Evolutionary conservation across 225 moss, liverwort and hornwort species (phyloP), one percentile per base, ranked within the genome.

Genomic region (Pseudoscleropodium purum): DNA sequence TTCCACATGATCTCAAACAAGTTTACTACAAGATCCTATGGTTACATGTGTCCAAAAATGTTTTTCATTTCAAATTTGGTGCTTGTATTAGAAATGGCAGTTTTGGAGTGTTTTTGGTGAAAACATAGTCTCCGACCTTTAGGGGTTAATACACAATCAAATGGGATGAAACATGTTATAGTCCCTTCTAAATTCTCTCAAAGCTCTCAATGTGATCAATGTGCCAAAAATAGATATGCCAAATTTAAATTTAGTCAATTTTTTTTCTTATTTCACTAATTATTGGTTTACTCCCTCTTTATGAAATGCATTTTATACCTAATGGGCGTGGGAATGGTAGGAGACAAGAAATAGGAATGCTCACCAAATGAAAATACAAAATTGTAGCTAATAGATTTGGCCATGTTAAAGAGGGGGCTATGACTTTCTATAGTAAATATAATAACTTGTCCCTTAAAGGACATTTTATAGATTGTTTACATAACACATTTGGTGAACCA

Each of bases 81-180:
- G n/a, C n/a, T n/a, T n/a, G n/a, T n/a, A n/a, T n/a, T n/a, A n/a
- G n/a, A n/a, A n/a, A n/a, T n/a, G n/a, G n/a, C n/a, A n/a, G n/a
- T n/a, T n/a, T n/a, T n/a, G n/a, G n/a, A n/a, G n/a, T n/a, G n/a
- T n/a, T n/a, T n/a, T n/a, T n/a, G n/a, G n/a, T n/a, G n/a, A n/a
- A n/a, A n/a, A n/a, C n/a, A n/a, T n/a, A n/a, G n/a, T n/a, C n/a
- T n/a, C n/a, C n/a, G n/a, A n/a, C n/a, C n/a, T n/a, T n/a, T n/a
- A n/a, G n/a, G n/a, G n/a, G n/a, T n/a, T n/a, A n/a, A 16, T 10
- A 49, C 0, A 4, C 0, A 3, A 2, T 11, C 33, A 75, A 49
- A 19, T 33, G 1, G 3, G 4, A 49, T 75, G 31, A 49, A 2
- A 19, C 31, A 19, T 31, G 11, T 49, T 45, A 2, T 0, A 0